Evolutionary conservation across 106 monocot species (phyloP), one percentile per base, ranked within the genome.

Genomic region (Allium fistulosum): DNA sequence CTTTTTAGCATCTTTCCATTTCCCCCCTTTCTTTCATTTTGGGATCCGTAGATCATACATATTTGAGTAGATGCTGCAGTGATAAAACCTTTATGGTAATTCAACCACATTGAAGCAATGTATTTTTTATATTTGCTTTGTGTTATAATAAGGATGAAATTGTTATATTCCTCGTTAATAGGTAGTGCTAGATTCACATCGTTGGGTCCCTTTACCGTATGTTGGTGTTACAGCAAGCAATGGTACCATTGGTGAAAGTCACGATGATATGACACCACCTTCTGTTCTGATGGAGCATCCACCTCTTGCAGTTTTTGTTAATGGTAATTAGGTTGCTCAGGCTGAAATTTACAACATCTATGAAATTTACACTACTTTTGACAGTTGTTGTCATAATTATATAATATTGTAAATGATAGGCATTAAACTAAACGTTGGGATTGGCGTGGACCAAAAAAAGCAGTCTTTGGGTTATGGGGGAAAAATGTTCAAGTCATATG

Each of bases 201-300:
- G 92, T 59, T 97, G 97, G 97, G 97, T 97, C 75, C 89, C 88
- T 61, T 57, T 97, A 81, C 97, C 97, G 52, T 78, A 86, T 73
- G 87, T 97, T 79, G 92, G 97, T 57, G 92, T 97, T 74, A 79
- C 82, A 73, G 5, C 37, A 37, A 72, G 62, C 12, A 87, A 83
- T 72, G 80, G 84, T 72, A 57, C 60, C 59, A 71, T 63, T 63
- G 87, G 86, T 68, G 87, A 92, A 77, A 81, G 64, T 68, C 76
- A 77, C 9, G 87, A 87, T 81, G 97, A 89, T 77, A 79, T 92
- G 52, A 69, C 84, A 52, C 97, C 97, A 47, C 97, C 92, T 61
- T 90, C 92, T 74, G 65, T 80, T 51, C 63, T 97, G 72, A 97
- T 97, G 97, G 97, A 97, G 74, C 89, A 89, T 78, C 86, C 89